Percentiles rank a stretch among this genome's conserved stretches.
phyloP scores from a whole-genome alignment of 768 basidiomycete species.

The Lentinula raphanica region DNA sequence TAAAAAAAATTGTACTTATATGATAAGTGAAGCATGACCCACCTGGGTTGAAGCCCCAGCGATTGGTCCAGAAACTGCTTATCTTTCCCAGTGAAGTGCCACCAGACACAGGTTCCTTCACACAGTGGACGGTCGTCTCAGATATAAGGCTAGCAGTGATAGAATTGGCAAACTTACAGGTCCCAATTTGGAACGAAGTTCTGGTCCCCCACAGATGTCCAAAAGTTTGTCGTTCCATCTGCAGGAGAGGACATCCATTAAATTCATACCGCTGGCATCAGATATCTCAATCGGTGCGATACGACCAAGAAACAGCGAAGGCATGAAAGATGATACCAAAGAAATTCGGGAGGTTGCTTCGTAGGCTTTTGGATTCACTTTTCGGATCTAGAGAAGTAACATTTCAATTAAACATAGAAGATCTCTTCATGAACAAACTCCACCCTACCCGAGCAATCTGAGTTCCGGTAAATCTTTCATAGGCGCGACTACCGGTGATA shows the following conservation, averaged over 20 bases:
- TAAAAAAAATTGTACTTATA: neutral
- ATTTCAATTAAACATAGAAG: neutral
- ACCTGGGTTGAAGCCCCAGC: conserved; percentile 74
- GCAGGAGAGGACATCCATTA: conserved; percentile 71
- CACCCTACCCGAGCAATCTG: conserved; percentile 69
- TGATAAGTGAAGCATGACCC: conserved; percentile 7
- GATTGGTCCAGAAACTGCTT: conserved; percentile 61
- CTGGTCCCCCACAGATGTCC: conserved; percentile 62
- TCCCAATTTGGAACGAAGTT: conserved; percentile 65
- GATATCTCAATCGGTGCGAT: conserved; percentile 82
- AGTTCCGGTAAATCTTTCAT: conserved; percentile 83
- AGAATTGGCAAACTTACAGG: conserved; percentile 16
- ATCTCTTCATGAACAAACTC: neutral
- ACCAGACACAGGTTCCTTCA: conserved; percentile 62
- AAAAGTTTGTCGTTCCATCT: conserved; percentile 71
- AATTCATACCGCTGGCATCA: conserved; percentile 88
- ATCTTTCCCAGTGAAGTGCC: conserved; percentile 65
- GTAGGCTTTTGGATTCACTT: conserved; percentile 49
- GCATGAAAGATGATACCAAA: conserved; percentile 77
- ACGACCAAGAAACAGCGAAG: conserved; percentile 74
- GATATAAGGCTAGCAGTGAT: neutral
- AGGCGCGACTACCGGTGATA: conserved; percentile 76
- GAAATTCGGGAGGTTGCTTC: conserved; percentile 62
- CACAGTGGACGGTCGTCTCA: neutral
- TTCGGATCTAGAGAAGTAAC: conserved; percentile 43